Evolutionary conservation across 75 land plant genomes (phyloP), one percentile per base, ranked within the genome.

Genomic region (Gnetum montanum): DNA sequence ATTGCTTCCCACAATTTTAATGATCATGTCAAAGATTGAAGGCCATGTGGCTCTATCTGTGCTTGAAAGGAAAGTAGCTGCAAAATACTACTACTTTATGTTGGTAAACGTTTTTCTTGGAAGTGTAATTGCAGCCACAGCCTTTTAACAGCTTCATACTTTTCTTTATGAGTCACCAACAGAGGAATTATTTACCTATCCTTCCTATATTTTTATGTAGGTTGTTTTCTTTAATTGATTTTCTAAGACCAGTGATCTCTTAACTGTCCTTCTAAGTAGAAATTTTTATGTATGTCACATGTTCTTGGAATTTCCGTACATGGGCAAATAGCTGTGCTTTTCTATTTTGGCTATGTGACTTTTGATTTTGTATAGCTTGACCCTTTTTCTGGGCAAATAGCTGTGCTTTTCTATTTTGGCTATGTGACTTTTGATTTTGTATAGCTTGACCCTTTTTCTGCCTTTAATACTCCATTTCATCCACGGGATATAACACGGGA

Each of bases 41-140:
- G 86, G 86, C 25, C 51, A 67, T 33, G 52, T 61, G 26, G 59
- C 83, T 22, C 23, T 62, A 15, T 83, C 86, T 34, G 28, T 57
- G 31, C 43, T 83, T 46, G 86, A 83, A 61, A 71, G 81, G 58
- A 54, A 63, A 27, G 63, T 79, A 23, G 82, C 79, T 30, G 64
- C 60, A 24, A 83, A 75, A 46, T 79, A 75, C 54, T 79, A 80
- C 54, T 51, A 75, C 34, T 83, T 83, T 44, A 44, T 79, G 38
- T 54, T 83, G 58, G 78, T 79, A 20, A 75, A 65, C 50, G 75
- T 83, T 16, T 83, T 83, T 70, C 70, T 83, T 63, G 79, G 74
- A 12, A 74, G 75, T 57, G 48, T 79, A 31, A 27, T 79, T 3
- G 64, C 79, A 6, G 86, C 83, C 46, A 61, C 86, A 29, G 73